These are phyloP conservation scores for Yarrowia phangngaensis DNA, from an alignment of 805 yeast species.

Conservation along the genomic window DNA sequence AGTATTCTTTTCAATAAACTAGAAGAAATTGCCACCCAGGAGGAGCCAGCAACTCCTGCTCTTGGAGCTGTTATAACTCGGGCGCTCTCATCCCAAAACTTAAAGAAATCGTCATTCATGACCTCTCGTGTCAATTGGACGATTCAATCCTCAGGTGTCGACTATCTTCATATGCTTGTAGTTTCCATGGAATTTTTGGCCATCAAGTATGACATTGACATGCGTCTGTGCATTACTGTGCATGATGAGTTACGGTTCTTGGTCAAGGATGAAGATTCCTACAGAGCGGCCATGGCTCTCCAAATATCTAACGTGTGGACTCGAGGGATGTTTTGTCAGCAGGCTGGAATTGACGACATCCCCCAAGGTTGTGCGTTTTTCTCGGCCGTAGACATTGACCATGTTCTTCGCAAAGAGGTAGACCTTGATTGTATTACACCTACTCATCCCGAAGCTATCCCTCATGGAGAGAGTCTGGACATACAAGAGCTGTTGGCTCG, in stretches of 20 bases:
- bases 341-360: constrained; percentile 78
- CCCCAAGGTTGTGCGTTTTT: constrained; percentile 97
- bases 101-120: constrained; percentile 62
- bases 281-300: constrained; percentile 72
- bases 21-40: constrained; percentile 80
- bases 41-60: constrained; percentile 81
- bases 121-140: constrained; percentile 97
- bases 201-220: constrained; percentile 60
- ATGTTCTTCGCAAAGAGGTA: constrained; percentile 88
- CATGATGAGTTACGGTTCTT: constrained; percentile 92
- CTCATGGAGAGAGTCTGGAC: constrained; percentile 74
- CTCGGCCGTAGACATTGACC: constrained; percentile 88
- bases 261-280: constrained; percentile 67
- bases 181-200: constrained; percentile 83
- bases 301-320: constrained; percentile 95
- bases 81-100: constrained; percentile 64
- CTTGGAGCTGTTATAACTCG: constrained; percentile 90
- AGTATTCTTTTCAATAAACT: constrained; percentile 84
- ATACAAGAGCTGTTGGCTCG: constrained; percentile 40
- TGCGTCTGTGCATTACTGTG: constrained; percentile 78
- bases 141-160: constrained; percentile 97
- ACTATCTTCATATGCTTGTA: constrained; percentile 79
- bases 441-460: constrained; percentile 65
- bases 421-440: constrained; percentile 87
- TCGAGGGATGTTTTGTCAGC: constrained; percentile 89